Percentiles rank a stretch among this genome's conserved stretches.
phyloP scores from a whole-genome alignment of 177 flowering plant genomes.

The Vitis hybrid region DNA sequence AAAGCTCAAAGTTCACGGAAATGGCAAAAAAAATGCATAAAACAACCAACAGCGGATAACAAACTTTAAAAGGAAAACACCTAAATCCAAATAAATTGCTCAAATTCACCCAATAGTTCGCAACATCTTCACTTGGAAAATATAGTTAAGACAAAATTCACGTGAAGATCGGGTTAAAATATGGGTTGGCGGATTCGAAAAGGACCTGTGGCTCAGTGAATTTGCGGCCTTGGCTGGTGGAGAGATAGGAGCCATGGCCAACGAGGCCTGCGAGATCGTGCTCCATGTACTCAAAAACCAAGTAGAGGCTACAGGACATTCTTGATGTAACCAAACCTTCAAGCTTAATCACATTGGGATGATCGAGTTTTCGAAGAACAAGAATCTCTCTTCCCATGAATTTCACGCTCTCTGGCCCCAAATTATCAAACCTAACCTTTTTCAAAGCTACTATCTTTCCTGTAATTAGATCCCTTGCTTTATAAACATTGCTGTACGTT shows the following conservation, averaged over 20 bases:
- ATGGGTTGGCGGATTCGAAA: not conserved
- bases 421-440: conserved; percentile 84
- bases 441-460: conserved; percentile 84
- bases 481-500: conserved; percentile 90
- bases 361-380: conserved; percentile 58
- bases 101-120: not conserved
- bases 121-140: not conserved
- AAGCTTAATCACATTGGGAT: conserved; percentile 77
- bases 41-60: conserved; percentile 7
- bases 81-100: not conserved
- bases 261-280: conserved; percentile 79
- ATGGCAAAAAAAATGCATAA: not conserved
- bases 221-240: conserved; percentile 55
- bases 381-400: conserved; percentile 91
- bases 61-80: not conserved
- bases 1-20: not conserved
- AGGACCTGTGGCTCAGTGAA: conserved; percentile 74
- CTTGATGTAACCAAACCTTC: conserved; percentile 84
- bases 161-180: not conserved
- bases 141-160: not conserved
- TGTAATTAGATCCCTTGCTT: conserved; percentile 69
- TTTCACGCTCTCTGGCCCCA: conserved; percentile 83
- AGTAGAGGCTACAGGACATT: conserved; percentile 78
- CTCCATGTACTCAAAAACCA: conserved; percentile 86
- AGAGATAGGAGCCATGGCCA: conserved; percentile 5